Conservation (phyloP, 768 basidiomycete genomes). For the Fibroporia radiculosa region DNA sequence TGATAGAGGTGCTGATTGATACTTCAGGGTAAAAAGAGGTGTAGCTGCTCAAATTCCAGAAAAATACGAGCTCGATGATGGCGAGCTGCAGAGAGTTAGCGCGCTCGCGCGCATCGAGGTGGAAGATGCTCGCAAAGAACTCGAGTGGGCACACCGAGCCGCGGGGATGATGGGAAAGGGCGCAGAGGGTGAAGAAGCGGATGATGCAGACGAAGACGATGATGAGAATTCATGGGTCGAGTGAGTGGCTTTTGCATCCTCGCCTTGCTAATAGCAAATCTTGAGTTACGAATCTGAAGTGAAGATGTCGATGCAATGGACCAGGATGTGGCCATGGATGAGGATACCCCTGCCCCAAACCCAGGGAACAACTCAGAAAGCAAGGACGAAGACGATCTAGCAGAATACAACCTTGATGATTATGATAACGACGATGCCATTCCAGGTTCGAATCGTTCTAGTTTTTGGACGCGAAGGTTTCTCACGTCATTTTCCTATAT, state of each 20-base stretch:
- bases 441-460: constrained; percentile 21
- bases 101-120: constrained; percentile 80
- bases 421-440: constrained; percentile 75
- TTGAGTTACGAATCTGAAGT: constrained; percentile 23
- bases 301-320: constrained; percentile 59
- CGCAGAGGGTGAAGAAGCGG: constrained; percentile 58
- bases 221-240: constrained; percentile 72
- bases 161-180: constrained; percentile 64
- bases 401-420: constrained; percentile 83
- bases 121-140: constrained; percentile 82
- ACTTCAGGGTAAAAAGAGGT: constrained; percentile 68
- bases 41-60: constrained; percentile 64
- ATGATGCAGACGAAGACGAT: constrained; percentile 42
- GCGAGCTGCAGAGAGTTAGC: constrained; percentile 85
- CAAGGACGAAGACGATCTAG: constrained; percentile 55
- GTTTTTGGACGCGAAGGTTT: neutral
- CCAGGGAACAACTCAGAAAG: constrained; percentile 22
- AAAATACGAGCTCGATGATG: constrained; percentile 87
- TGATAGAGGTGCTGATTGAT: neutral
- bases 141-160: constrained; percentile 74
- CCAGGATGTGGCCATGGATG: constrained; percentile 35
- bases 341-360: constrained; percentile 16
- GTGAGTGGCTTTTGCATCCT: constrained; percentile 43
- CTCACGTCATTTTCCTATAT: constrained; percentile 2
- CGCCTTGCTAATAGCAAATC: neutral